Conservation (phyloP, 257 asterid genomes). For the Solanum phureja region DNA sequence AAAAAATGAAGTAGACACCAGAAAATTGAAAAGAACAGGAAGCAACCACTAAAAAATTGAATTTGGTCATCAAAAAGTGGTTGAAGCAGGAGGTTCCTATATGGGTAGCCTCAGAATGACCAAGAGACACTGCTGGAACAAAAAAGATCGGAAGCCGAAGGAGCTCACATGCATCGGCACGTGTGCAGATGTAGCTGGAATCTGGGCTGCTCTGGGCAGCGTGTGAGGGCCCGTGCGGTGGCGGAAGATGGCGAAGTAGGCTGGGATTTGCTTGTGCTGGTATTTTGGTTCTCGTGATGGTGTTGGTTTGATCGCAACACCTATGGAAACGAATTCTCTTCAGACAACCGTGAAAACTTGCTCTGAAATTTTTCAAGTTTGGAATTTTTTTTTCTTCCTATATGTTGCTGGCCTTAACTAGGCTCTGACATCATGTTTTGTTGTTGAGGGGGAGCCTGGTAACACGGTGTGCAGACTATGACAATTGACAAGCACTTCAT, state of each 20-base stretch:
- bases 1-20: not conserved
- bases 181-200: not conserved
- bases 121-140: not conserved
- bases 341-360: not conserved
- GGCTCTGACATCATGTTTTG: not conserved
- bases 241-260: not conserved
- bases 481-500: not conserved
- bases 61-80: not conserved
- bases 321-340: not conserved
- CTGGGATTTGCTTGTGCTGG: not conserved
- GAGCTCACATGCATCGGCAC: not conserved
- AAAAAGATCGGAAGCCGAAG: not conserved
- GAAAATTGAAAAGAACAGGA: not conserved
- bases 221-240: not conserved
- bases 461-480: not conserved
- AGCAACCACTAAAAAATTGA: not conserved
- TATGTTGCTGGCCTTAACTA: not conserved
- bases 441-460: not conserved
- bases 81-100: not conserved
- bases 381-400: not conserved
- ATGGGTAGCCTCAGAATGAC: not conserved
- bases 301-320: not conserved
- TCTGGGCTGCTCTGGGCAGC: not conserved
- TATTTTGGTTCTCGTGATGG: not conserved
- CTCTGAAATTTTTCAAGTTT: not conserved